Evolutionary conservation across 1,284 basidiomycete species (phyloP).

Genomic region (Coniferiporia sulphurascens): DNA sequence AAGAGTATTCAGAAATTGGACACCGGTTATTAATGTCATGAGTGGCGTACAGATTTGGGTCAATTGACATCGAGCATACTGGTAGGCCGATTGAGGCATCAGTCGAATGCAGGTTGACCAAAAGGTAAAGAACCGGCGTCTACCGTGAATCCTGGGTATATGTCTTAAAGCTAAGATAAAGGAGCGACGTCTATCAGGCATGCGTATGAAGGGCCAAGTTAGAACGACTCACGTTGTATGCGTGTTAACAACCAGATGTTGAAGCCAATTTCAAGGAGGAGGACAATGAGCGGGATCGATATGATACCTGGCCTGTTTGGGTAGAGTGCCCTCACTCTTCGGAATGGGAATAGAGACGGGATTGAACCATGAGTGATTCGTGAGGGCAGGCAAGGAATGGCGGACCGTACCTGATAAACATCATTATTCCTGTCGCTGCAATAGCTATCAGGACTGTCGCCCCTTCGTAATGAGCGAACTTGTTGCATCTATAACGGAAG

Average conservation of each 20-base stretch:
- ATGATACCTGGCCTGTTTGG: conserved; percentile 32
- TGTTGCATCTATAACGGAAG: conserved; percentile 33
- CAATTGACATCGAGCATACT: conserved; percentile 55
- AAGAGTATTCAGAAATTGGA: neutral
- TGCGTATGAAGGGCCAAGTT: neutral
- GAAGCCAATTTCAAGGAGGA: conserved; percentile 37
- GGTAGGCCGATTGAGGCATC: neutral
- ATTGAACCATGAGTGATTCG: neutral
- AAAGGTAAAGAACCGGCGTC: neutral
- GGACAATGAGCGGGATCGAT: conserved; percentile 31
- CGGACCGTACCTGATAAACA: conserved; percentile 43
- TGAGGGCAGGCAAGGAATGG: neutral
- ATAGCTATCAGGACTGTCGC: conserved; percentile 45
- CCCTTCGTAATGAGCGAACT: conserved; percentile 48
- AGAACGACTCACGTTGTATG: conserved; percentile 32
- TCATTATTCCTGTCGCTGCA: conserved; percentile 46
- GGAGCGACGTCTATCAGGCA: conserved; percentile 17
- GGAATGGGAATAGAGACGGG: neutral
- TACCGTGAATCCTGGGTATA: conserved; percentile 31
- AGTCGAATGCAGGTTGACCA: neutral
- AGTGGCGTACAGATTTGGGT: conserved; percentile 30
- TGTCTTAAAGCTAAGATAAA: conserved; percentile 33
- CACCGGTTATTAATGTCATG: neutral
- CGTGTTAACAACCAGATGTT: conserved; percentile 45
- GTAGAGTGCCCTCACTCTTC: conserved; percentile 44